Base-by-base conservation (phyloP, 176 grass and related monocot genomes). In the Phyllostachys edulis region DNA sequence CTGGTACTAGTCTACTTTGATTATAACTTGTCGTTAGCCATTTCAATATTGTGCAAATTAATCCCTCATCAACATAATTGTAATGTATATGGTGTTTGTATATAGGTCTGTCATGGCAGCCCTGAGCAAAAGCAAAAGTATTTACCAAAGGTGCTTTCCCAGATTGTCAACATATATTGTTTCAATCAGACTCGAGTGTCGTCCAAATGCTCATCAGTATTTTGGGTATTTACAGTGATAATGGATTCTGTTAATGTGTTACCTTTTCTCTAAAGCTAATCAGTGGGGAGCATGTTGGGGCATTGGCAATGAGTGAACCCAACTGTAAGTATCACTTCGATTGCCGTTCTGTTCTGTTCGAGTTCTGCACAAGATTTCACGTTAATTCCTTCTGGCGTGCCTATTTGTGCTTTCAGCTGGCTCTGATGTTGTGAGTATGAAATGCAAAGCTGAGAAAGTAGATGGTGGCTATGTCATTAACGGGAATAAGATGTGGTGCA, bases 401-500 rank as follows among this genome's bases (percentile, higher is more conserved):
- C 24, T 81, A 12, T 81, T 6, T 44, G 56, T 8, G 5, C 47
- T 79, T 88, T 70, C 91, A 98, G 96, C 96, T 87, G 96, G 96
- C 80, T 98, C 96, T 44, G 96, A 98, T 85, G 96, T 98, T 12
- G 93, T 98, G 80, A 98, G 96, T 81, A 98, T 98, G 96, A 98
- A 93, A 67, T 95, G 93, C 89, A 95, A 92, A 89, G 93, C 91
- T 81, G 93, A 98, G 74, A 94, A 90, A 76, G 91, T 95, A 38
- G 91, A 98, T 80, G 93, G 93, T 27, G 96, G 96, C 21, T 98
- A 95, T 45, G 79, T 98, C 65, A 85, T 98, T 44, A 93, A 95
- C 1, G 93, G 93, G 70, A 98, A 95, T 50, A 98, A 98, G 89
- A 98, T 98, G 96, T 98, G 96, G 96, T 98, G 96, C 80, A 98